Percentiles rank a stretch among this genome's conserved stretches.
Conservation (phyloP, 2,329 filamentous ascomycete species). For the Helotiales sp. region DNA sequence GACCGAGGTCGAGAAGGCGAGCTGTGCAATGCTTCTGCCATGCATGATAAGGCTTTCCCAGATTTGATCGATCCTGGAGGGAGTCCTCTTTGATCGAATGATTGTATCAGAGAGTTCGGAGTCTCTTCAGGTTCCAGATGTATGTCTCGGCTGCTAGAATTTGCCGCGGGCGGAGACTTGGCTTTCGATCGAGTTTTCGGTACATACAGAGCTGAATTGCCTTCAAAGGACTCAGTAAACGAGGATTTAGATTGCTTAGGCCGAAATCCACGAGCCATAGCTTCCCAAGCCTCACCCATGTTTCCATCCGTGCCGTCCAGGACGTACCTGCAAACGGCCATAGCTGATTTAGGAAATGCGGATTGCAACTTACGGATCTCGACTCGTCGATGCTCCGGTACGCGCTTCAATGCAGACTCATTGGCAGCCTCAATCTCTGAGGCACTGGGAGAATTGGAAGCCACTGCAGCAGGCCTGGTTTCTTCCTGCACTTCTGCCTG, state of each 20-base stretch:
- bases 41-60: conserved; percentile 31
- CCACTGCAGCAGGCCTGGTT: conserved; percentile 6
- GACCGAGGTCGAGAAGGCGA: conserved; percentile 14
- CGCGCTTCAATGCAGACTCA: background rate
- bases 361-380: conserved; percentile 33
- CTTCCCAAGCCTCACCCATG: conserved; percentile 31
- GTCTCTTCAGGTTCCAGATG: conserved; percentile 21
- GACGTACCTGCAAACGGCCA: conserved; percentile 33
- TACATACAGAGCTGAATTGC: conserved; percentile 1
- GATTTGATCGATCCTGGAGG: conserved; percentile 33
- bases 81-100: conserved; percentile 35
- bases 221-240: conserved; percentile 23
- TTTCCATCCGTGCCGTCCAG: conserved; percentile 29
- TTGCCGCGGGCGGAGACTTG: conserved; percentile 8
- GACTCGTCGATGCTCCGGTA: conserved; percentile 6
- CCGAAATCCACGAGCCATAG: conserved; percentile 30
- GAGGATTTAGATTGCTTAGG: conserved; percentile 27
- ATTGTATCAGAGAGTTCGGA: conserved; percentile 33
- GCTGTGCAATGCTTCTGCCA: conserved; percentile 27
- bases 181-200: conserved; percentile 14
- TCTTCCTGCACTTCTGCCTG: background rate
- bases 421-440: conserved; percentile 23
- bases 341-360: conserved; percentile 32
- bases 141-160: conserved; percentile 10
- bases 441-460: conserved; percentile 10